These are phyloP conservation scores for Wickerhamomyces tratensis DNA, from an alignment of 805 yeast genomes.

Conservation along the genomic window DNA sequence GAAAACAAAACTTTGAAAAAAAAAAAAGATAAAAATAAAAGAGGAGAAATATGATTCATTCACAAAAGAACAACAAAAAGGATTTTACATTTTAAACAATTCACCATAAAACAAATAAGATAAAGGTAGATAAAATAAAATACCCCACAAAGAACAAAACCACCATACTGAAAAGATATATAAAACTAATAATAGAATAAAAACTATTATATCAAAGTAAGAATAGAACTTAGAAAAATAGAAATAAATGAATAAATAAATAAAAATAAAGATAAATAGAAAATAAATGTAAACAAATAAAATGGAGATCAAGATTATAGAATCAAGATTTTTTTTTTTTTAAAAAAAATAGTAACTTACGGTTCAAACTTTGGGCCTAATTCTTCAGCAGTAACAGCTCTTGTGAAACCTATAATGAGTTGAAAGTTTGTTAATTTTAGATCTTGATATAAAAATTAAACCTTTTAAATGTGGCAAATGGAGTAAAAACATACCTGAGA, in stretches of 20 bases:
- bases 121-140: too few relatives aligned
- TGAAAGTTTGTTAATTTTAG: neutral
- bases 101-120: too few relatives aligned
- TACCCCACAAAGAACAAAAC: too few relatives aligned
- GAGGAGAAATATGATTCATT: too few relatives aligned
- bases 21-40: too few relatives aligned
- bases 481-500: conserved; percentile 28
- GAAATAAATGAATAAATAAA: neutral
- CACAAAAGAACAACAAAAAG: too few relatives aligned
- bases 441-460: too few relatives aligned
- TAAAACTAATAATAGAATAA: too few relatives aligned
- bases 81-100: too few relatives aligned
- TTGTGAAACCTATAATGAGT: conserved; percentile 29
- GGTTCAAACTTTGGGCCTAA: conserved; percentile 52
- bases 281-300: neutral
- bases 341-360: conserved; percentile 28
- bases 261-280: neutral
- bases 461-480: neutral
- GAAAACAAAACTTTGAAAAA: too few relatives aligned
- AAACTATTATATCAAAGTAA: neutral
- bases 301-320: neutral
- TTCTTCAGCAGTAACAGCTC: conserved; percentile 43
- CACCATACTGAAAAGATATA: too few relatives aligned
- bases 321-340: neutral
- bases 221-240: neutral